Evolutionary conservation across 345 rosid species (phyloP), one percentile per base, ranked within the genome.

Genomic region (rapeseed (Brassica napus)): DNA sequence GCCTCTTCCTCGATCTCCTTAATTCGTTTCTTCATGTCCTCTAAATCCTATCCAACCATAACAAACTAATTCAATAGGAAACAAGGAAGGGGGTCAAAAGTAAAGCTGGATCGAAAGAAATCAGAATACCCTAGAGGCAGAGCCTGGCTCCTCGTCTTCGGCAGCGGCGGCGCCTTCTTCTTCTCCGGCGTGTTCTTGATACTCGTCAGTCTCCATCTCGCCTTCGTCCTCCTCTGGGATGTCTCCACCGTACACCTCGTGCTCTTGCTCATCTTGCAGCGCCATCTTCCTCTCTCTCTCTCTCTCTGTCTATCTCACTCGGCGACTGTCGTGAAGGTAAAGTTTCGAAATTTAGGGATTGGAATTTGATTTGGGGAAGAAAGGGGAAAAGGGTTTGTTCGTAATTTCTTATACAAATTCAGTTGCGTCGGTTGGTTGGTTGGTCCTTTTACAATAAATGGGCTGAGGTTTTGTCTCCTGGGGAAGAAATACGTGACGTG

Each of bases 1-100:
- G 99, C 98, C 85, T 95, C 99, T 69, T 95, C 98, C 66, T 95
- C 98, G 71, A 95, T 95, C 87, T 95, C 98, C 81, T 89, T 93
- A 69, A 95, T 84, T 67, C 99, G 87, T 81, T 85, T 95, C 89
- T 91, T 95, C 99, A 93, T 95, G 32, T 95, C 98, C 87, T 95
- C 99, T 86, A 95, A 85, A 9, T 95, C 99, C 99, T 95, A 75
- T 42, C 31, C 54, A 52, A 15, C 76, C 32, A 57, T 55, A 60
- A 61, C n/a, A 39, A 21, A 68, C 21, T 15, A 34, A 32, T 32
- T 28, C 31, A 28, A 28, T 28, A 28, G 31, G 31, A 28, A 28
- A 28, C 31, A 28, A 28, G 31, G 31, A 28, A 28, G 31, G 31
- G 31, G 31, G 31, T 8, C 9, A 42, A 42, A 34, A 47, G 54